Evolutionary conservation across 306 rosid genomes (phyloP), one percentile per base, ranked within the genome.

Genomic region (Dicorynia guianensis): DNA sequence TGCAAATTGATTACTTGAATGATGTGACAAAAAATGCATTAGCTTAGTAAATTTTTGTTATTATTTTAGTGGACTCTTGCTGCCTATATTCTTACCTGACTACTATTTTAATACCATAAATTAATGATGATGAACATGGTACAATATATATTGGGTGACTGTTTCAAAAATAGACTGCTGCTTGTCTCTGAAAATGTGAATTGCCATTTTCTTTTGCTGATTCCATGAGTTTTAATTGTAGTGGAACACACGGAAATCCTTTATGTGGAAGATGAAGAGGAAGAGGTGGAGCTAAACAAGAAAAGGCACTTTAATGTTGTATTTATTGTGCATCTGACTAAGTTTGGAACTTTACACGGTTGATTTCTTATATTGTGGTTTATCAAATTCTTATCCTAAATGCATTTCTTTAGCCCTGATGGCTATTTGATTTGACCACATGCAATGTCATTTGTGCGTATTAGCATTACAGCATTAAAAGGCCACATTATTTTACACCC

Each of bases 251-350:
- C 89, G 83, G 91, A 79, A 63, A 15, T 68, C 58, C 44, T 75
- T 42, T 4, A 72, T 20, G 56, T 40, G 39, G 87, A 63, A 59
- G 86, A 83, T 0, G 78, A 83, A 58, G 82, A 74, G 8, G 89
- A 71, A 2, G 88, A 73, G 73, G 39, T 0, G 33, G 92, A 79
- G 61, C 9, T 34, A 70, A 20, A 69, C 11, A 59, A 65, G 79
- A 96, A 89, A 90, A 83, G 97, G 36, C 99, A 92, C 77, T 78
- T 96, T 82, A 96, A 96, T 75, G 98, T 85, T 50, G 99, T 96
- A 34, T 96, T 96, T 55, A 96, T 96, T 76, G 99, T 98, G 20
- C 99, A 96, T 61, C 98, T 96, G 12, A 98, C 98, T 96, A 76
- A 69, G 98, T 84, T 74, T 78, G 50, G 40, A 47, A 49, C 65